Base-by-base conservation (phyloP, 1,284 basidiomycete species). In the Ganoderma leucocontextum region DNA sequence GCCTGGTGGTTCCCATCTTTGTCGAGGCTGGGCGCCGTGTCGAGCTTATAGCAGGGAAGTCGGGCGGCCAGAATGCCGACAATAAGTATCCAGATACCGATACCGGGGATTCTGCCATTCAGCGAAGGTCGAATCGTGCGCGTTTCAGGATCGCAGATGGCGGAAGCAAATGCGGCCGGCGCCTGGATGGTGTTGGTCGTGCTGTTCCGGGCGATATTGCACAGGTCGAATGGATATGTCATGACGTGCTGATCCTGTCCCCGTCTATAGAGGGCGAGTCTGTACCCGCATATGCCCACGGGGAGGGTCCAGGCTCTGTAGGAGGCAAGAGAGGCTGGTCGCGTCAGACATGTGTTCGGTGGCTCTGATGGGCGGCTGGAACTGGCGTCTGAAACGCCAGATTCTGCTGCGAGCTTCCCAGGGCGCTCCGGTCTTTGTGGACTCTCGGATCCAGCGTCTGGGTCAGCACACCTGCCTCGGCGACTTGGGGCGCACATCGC, bases 361-460 rank as follows among this genome's bases (percentile, higher is more conserved):
- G 71, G 68, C 71, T 62, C 71, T 72, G 71, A 72, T 70, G 71
- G 67, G 71, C 71, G 69, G 71, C 62, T 72, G 36, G n/a, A 25
- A 10, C 60, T 66, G 64, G 68, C 71, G 69, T 70, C 65, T 70
- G 65, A 67, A 70, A 72, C 69, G 60, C 66, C 68, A 53, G 60
- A 49, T 22, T 15, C 62, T 70, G 58, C 67, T 65, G 58, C 62
- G 61, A 13, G 52, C 64, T 70, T 68, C 70, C 63, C 70, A 68
- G 67, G 67, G 73, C 73, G 73, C 73, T 74, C 73, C 73, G 73
- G 70, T 72, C 66, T 68, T 65, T 65, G 71, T 72, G 71, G 71
- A 72, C 63, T 62, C 60, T 66, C 60, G 63, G 63, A 29, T 29
- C 29, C 29, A 53, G 53, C 62, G 59, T 67, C 65, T 61, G 53